A percentile compares a stretch with the other conserved stretches of the same genome.
Conservation (phyloP, 768 basidiomycete genomes). For the Tubosaeta sp. region DNA sequence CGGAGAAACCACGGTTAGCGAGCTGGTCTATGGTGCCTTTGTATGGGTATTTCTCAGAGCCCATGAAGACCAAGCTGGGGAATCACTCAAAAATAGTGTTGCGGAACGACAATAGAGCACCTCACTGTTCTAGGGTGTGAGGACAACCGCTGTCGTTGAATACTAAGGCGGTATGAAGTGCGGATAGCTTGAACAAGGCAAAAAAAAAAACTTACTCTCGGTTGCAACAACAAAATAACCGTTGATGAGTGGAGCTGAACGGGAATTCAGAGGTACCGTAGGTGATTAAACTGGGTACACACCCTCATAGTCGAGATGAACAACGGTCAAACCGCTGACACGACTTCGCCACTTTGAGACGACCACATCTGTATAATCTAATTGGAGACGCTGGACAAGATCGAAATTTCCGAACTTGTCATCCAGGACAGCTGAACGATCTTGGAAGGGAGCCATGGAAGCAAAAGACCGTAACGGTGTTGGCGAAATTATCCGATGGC, state of each 20-base stretch:
- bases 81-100: slow-evolving; percentile 1
- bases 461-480: slow-evolving; percentile 15
- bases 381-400: slow-evolving; percentile 67
- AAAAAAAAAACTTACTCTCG: slow-evolving; percentile 58
- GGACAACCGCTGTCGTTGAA: slow-evolving; percentile 95
- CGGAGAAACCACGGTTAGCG: slow-evolving; percentile 90
- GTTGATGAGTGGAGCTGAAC: slow-evolving; percentile 77
- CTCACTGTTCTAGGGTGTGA: slow-evolving; percentile 93
- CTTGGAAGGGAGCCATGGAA: slow-evolving; percentile 28
- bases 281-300: slow-evolving; percentile 15
- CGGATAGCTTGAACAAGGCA: background rate
- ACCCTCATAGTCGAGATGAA: slow-evolving; percentile 91
- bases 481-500: background rate
- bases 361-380: slow-evolving; percentile 73
- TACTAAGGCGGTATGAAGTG: slow-evolving; percentile 43
- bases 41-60: slow-evolving; percentile 92
- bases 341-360: slow-evolving; percentile 89
- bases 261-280: slow-evolving; percentile 12
- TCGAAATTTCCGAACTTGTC: slow-evolving; percentile 73
- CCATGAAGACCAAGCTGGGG: slow-evolving; percentile 84
- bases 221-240: slow-evolving; percentile 89
- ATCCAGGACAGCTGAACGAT: slow-evolving; percentile 16
- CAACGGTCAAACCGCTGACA: slow-evolving; percentile 81
- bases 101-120: slow-evolving; percentile 5
- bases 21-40: slow-evolving; percentile 94